These are phyloP conservation scores for Scheffersomyces spartinae DNA, from an alignment of 805 yeast genomes.

Conservation along the genomic window DNA sequence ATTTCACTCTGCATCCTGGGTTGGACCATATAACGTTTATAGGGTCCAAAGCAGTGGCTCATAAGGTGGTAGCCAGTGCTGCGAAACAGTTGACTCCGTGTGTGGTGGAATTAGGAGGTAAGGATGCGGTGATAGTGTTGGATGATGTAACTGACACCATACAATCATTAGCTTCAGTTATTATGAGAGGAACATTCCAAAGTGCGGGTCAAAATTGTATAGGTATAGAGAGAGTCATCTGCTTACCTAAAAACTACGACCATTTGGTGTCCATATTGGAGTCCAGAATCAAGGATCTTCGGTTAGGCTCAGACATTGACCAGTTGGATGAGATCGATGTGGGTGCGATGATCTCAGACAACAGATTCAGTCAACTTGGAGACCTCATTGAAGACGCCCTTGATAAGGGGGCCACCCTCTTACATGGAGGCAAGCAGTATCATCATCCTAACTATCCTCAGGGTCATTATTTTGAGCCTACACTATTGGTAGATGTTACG, in stretches of 20 bases:
- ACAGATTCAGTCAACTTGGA: constrained; percentile 61
- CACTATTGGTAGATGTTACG: constrained; percentile 74
- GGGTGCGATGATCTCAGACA: constrained; percentile 89
- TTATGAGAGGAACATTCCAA: constrained; percentile 94
- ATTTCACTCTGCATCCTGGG: constrained; percentile 74
- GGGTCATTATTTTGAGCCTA: constrained; percentile 90
- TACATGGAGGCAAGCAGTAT: constrained; percentile 73
- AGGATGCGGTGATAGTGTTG: constrained; percentile 80
- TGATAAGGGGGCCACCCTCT: constrained; percentile 62
- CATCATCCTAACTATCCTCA: constrained; percentile 89
- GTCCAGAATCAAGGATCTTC: constrained; percentile 44
- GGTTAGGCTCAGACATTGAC: constrained; percentile 88
- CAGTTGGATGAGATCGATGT: constrained; percentile 84
- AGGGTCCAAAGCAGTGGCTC: constrained; percentile 93
- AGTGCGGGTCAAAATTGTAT: constrained; percentile 97
- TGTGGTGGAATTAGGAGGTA: constrained; percentile 94
- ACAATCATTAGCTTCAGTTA: constrained; percentile 55
- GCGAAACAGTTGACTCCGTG: constrained; percentile 84
- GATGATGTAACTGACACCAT: constrained; percentile 59
- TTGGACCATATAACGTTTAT: constrained; percentile 86
- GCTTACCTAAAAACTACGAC: constrained; percentile 60
- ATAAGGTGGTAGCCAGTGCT: constrained; percentile 74
- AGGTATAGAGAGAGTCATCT: constrained; percentile 90
- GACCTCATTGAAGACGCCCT: constrained; percentile 64
- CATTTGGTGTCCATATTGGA: constrained; percentile 44